Conservation (phyloP, 2,329 filamentous ascomycete genomes). For the Paracamarosporium sp. region DNA sequence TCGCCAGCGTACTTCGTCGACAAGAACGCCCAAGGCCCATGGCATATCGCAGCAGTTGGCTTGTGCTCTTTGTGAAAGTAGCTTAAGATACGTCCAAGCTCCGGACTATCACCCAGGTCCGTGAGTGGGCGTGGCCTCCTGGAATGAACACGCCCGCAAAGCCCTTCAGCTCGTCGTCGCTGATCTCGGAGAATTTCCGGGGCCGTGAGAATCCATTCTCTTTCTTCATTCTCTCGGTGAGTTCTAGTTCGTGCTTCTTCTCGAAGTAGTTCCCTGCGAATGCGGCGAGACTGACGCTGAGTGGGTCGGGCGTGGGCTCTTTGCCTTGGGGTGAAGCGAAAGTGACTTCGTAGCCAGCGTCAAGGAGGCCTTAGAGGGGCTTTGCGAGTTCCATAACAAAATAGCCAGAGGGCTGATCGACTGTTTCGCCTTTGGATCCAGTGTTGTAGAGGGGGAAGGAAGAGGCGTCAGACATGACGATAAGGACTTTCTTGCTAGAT, state of each 20-base stretch:
- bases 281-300: conserved; percentile 50
- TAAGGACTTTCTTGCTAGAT: conserved; percentile 51
- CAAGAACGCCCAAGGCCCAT: conserved; percentile 55
- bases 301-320: conserved; percentile 51
- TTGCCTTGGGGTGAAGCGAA: conserved; percentile 55
- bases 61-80: conserved; percentile 51
- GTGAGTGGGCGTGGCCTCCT: conserved; percentile 54
- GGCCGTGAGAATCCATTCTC: conserved; percentile 53
- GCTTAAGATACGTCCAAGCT: conserved; percentile 51
- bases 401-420: conserved; percentile 36
- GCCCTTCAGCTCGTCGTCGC: conserved; percentile 47
- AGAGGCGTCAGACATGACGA: conserved; percentile 53
- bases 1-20: conserved; percentile 47
- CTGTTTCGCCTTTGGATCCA: conserved; percentile 29
- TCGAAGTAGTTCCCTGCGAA: conserved; percentile 57
- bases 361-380: conserved; percentile 34
- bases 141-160: conserved; percentile 55
- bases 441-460: conserved; percentile 42
- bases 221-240: conserved; percentile 54
- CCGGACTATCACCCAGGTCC: conserved; percentile 51
- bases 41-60: conserved; percentile 55
- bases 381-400: conserved; percentile 44
- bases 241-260: conserved; percentile 47
- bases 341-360: conserved; percentile 50
- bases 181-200: conserved; percentile 47